Conservation (phyloP, 805 yeast genomes). For the Yarrowia sp. region DNA sequence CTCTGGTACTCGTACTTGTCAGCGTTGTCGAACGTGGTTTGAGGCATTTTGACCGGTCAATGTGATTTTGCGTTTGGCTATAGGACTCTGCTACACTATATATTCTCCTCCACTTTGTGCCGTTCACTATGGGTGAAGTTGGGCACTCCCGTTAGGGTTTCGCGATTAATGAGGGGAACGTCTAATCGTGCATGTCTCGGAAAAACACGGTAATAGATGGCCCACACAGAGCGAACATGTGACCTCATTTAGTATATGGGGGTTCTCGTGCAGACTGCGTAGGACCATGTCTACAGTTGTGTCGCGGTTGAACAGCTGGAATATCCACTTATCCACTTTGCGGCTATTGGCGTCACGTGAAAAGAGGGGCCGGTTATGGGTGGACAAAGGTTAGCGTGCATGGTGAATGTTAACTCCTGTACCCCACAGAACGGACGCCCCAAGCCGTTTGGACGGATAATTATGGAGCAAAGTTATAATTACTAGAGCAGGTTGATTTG, state of each 20-base stretch:
- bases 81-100: not conserved
- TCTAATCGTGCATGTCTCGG: not conserved
- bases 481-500: too few species aligned
- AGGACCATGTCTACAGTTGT: too few species aligned
- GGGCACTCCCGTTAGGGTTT: not conserved
- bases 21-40: slow-evolving; percentile 28
- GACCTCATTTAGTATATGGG: too few species aligned
- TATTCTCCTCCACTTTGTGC: not conserved
- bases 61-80: not conserved
- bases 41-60: slow-evolving; percentile 22
- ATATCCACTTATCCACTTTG: too few species aligned
- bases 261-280: too few species aligned
- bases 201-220: slow-evolving; percentile 23
- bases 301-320: too few species aligned
- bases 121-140: not conserved
- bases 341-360: slow-evolving; percentile 17
- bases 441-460: slow-evolving; percentile 1
- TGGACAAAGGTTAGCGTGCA: slow-evolving; percentile 30
- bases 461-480: not conserved
- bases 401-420: not conserved
- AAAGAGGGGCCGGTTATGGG: slow-evolving; percentile 21
- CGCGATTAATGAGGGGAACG: not conserved
- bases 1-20: slow-evolving; percentile 33
- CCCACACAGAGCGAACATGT: not conserved
- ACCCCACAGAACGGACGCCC: slow-evolving; percentile 11